These are phyloP conservation scores for Castanopsis chinensis DNA, from an alignment of 306 rosid genomes.

Conservation along the genomic window DNA sequence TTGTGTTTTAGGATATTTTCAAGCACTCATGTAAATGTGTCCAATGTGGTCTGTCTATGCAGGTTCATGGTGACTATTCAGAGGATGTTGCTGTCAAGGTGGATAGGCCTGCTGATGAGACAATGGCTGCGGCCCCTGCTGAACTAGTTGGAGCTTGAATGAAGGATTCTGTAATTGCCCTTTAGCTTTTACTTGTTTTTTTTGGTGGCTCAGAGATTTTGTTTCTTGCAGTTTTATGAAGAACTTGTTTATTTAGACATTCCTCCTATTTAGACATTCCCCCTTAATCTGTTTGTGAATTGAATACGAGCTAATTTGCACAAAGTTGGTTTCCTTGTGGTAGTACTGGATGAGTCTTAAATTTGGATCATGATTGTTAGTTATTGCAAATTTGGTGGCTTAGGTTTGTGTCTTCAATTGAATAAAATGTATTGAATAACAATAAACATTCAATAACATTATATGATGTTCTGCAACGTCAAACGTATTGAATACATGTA, in stretches of 20 bases:
- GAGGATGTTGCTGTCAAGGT: constrained; percentile 83
- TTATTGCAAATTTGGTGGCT: not conserved
- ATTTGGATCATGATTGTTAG: not conserved
- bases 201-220: constrained; percentile 10
- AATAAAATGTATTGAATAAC: too few species aligned
- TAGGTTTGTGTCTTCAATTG: not conserved
- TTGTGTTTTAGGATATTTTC: not conserved
- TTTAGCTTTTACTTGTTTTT: not conserved
- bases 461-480: too few species aligned
- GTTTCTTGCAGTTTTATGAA: not conserved
- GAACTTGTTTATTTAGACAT: not conserved
- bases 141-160: constrained; percentile 79
- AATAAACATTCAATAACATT: too few species aligned
- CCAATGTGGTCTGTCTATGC: not conserved
- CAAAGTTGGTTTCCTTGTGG: not conserved
- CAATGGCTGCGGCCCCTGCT: constrained; percentile 43
- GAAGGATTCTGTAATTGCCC: not conserved
- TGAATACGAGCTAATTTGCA: not conserved
- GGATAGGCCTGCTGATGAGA: constrained; percentile 81
- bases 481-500: too few species aligned
- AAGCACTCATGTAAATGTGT: not conserved
- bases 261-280: not conserved
- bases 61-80: constrained; percentile 82
- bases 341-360: not conserved
- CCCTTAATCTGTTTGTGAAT: not conserved